Percentiles rank a stretch among this genome's conserved stretches.
Evolutionary conservation across 2,329 filamentous ascomycete species (phyloP).

Genomic region (Pyrenophora graminea): DNA sequence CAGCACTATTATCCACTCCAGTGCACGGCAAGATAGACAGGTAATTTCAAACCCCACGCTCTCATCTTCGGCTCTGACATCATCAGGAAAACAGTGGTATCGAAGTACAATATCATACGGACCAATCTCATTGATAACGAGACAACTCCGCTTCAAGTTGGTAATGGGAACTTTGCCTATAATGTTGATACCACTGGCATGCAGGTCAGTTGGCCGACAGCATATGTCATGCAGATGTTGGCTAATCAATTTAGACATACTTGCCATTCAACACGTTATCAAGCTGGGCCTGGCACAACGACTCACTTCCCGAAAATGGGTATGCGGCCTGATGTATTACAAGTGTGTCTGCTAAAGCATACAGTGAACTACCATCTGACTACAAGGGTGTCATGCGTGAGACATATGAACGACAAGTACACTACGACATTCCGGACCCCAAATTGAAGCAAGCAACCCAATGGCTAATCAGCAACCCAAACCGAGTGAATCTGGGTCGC

Average conservation of each 20-base stretch:
- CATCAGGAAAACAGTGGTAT: constrained; percentile 21
- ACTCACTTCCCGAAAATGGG: constrained; percentile 46
- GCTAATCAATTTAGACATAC: constrained; percentile 34
- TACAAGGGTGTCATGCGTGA: constrained; percentile 47
- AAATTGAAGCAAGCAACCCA: constrained; percentile 50
- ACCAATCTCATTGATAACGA: constrained; percentile 39
- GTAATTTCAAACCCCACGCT: not conserved
- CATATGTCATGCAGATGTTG: too few species aligned
- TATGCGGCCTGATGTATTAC: constrained; percentile 24
- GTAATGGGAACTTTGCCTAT: constrained; percentile 54
- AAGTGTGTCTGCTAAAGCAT: constrained; percentile 8
- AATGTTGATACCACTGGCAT: constrained; percentile 53
- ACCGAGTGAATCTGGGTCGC: constrained; percentile 55
- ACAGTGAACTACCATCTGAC: constrained; percentile 25
- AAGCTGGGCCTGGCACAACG: constrained; percentile 52
- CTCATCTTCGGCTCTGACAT: not conserved
- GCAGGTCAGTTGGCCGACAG: constrained; percentile 29
- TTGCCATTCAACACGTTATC: constrained; percentile 47
- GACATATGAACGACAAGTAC: constrained; percentile 49
- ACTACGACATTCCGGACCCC: constrained; percentile 49
- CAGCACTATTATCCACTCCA: constrained; percentile 1
- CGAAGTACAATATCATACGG: constrained; percentile 27
- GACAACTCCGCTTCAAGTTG: constrained; percentile 56
- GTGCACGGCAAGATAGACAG: constrained; percentile 21
- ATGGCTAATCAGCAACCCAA: constrained; percentile 59